These are phyloP conservation scores for Pythium pyrilobum DNA, from an alignment of 352 stramenopile species.

Conservation along the genomic window DNA sequence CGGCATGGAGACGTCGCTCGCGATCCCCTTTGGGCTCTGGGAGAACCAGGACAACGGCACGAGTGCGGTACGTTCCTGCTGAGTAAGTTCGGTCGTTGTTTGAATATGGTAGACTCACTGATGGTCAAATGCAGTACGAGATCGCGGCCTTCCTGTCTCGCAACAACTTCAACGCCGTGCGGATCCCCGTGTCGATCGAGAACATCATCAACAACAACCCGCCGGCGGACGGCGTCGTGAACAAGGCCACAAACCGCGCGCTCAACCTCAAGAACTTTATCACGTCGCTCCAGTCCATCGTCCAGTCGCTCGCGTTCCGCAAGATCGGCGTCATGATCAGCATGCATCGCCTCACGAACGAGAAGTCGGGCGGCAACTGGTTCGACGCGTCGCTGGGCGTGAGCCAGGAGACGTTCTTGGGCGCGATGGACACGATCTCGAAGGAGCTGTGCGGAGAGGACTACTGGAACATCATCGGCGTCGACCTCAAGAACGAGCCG, in stretches of 20 bases:
- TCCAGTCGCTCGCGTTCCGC: conserved; percentile 60
- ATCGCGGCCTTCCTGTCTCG: conserved; percentile 67
- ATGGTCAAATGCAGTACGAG: conserved; percentile 47
- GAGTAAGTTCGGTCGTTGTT: no score
- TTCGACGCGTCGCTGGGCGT: conserved; percentile 46
- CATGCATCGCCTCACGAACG: conserved; percentile 63
- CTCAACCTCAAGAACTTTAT: conserved; percentile 72
- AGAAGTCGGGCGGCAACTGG: conserved; percentile 54
- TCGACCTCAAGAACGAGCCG: conserved; percentile 83
- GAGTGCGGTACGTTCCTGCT: conserved; percentile 32
- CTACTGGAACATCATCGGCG: conserved; percentile 80
- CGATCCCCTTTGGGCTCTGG: conserved; percentile 69
- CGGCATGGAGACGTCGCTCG: conserved; percentile 67
- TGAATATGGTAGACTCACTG: no score
- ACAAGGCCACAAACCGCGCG: conserved; percentile 60
- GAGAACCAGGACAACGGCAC: conserved; percentile 72
- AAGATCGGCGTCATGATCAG: conserved; percentile 74
- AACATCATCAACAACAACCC: conserved; percentile 64
- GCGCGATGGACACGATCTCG: conserved; percentile 47
- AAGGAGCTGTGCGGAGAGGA: conserved; percentile 50
- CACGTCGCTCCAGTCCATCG: conserved; percentile 60
- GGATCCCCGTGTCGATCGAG: conserved; percentile 59
- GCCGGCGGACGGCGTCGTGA: conserved; percentile 57
- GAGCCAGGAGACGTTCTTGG: conserved; percentile 52
- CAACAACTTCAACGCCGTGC: conserved; percentile 83